These are phyloP conservation scores for Paradendryphiella salina DNA, from an alignment of 2,329 filamentous ascomycete species.

Conservation along the genomic window DNA sequence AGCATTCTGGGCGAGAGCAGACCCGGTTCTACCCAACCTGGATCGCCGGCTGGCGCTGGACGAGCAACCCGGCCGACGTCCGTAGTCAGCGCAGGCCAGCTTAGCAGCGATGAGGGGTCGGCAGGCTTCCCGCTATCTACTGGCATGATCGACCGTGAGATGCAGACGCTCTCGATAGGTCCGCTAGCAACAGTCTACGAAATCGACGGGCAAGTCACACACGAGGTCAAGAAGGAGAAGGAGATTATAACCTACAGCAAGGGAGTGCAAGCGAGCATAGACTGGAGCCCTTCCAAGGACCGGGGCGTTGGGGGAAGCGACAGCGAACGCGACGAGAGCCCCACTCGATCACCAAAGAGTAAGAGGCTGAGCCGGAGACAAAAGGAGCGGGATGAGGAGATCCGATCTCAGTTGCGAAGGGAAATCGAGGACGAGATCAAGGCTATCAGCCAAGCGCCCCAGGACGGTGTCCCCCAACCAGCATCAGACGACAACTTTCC, in stretches of 20 bases:
- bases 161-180: constrained; percentile 74
- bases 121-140: constrained; percentile 21
- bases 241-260: constrained; percentile 98
- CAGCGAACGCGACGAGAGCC: constrained; percentile 65
- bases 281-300: constrained; percentile 63
- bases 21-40: constrained; percentile 66
- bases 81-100: constrained; percentile 77
- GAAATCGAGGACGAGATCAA: constrained; percentile 93
- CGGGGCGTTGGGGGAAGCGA: constrained; percentile 57
- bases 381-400: constrained; percentile 82
- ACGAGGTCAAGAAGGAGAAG: constrained; percentile 63
- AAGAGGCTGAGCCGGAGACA: constrained; percentile 80
- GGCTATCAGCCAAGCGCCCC: constrained; percentile 58
- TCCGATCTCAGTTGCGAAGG: constrained; percentile 78
- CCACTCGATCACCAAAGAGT: constrained; percentile 57
- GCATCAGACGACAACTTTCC: constrained; percentile 65
- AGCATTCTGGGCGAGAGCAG: constrained; percentile 79
- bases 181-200: constrained; percentile 79
- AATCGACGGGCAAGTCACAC: constrained; percentile 72
- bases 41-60: constrained; percentile 48
- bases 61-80: constrained; percentile 79
- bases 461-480: constrained; percentile 50
- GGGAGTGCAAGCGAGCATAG: constrained; percentile 85
- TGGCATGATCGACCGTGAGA: constrained; percentile 48
- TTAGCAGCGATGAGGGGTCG: constrained; percentile 67